Evolutionary conservation across 768 basidiomycete genomes (phyloP).

Genomic region (Xerocomellus intermedius): DNA sequence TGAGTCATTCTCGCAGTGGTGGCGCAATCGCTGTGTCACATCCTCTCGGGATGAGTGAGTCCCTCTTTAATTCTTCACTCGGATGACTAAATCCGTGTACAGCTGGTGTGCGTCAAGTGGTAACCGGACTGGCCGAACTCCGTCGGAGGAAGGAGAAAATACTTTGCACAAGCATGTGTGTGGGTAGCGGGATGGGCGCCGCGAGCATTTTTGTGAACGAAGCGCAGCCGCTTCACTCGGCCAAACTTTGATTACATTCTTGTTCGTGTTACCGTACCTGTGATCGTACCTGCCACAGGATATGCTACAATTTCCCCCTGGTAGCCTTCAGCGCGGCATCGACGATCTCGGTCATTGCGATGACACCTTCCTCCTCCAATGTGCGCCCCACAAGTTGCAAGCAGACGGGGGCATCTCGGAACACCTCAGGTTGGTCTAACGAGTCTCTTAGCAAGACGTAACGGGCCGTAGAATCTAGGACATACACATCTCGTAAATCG

Average conservation of each 20-base stretch:
- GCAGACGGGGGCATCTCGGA: slow-evolving; percentile 56
- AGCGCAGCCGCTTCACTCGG: slow-evolving; percentile 23
- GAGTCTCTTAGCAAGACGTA: background rate
- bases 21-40: slow-evolving; percentile 84
- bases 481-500: slow-evolving; percentile 55
- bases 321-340: slow-evolving; percentile 46
- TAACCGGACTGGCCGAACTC: slow-evolving; percentile 84
- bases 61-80: background rate
- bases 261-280: background rate
- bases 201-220: slow-evolving; percentile 81
- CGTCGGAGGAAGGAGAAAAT: slow-evolving; percentile 64
- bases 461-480: background rate
- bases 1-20: slow-evolving; percentile 48
- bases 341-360: slow-evolving; percentile 67
- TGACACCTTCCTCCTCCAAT: slow-evolving; percentile 73
- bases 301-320: background rate
- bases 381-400: slow-evolving; percentile 70
- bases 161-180: slow-evolving; percentile 79
- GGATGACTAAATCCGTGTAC: slow-evolving; percentile 16
- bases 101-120: slow-evolving; percentile 86
- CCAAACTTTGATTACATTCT: slow-evolving; percentile 26
- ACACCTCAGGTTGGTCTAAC: slow-evolving; percentile 57
- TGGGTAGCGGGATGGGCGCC: slow-evolving; percentile 90
- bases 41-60: slow-evolving; percentile 81
- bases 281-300: background rate